Evolutionary conservation across 352 stramenopile genomes (phyloP).

Genomic region (Phytophthora colocasiae): DNA sequence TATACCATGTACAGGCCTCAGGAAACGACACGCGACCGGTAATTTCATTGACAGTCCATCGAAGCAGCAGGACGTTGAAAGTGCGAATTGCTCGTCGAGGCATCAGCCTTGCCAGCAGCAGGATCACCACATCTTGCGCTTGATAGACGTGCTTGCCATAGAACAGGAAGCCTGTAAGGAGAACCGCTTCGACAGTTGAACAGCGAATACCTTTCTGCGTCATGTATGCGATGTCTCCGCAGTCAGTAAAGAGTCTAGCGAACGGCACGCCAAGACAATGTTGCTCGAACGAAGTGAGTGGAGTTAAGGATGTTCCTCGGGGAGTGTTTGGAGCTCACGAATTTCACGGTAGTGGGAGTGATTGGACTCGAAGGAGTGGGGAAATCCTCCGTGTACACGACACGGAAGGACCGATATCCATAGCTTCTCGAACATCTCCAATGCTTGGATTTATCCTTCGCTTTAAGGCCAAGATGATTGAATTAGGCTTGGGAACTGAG

Average conservation of each 20-base stretch:
- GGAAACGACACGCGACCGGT: slow-evolving; percentile 9
- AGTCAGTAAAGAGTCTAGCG: slow-evolving; percentile 30
- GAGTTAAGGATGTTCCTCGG: neutral
- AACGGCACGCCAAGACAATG: slow-evolving; percentile 27
- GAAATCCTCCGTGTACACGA: too few relatives aligned
- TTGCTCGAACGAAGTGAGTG: slow-evolving; percentile 22
- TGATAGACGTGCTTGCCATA: slow-evolving; percentile 18
- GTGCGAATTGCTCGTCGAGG: slow-evolving; percentile 6
- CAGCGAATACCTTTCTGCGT: too few relatives aligned
- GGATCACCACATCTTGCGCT: slow-evolving; percentile 3
- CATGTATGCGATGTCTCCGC: slow-evolving; percentile 25
- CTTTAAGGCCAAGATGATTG: too few relatives aligned
- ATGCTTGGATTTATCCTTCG: too few relatives aligned
- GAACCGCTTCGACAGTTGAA: slow-evolving; percentile 7
- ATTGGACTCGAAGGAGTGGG: too few relatives aligned
- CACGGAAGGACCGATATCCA: slow-evolving; percentile 1
- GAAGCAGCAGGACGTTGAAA: slow-evolving; percentile 31
- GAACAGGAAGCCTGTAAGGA: slow-evolving; percentile 25
- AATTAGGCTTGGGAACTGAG: too few relatives aligned
- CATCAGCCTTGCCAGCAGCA: too few relatives aligned
- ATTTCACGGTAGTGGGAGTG: too few relatives aligned
- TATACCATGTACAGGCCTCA: neutral
- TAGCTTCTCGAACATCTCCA: neutral
- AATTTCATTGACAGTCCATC: slow-evolving; percentile 11
- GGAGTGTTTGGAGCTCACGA: too few relatives aligned